These are phyloP conservation scores for Arthrobotrys musiformis DNA, from an alignment of 2,329 filamentous ascomycete genomes.

Conservation along the genomic window DNA sequence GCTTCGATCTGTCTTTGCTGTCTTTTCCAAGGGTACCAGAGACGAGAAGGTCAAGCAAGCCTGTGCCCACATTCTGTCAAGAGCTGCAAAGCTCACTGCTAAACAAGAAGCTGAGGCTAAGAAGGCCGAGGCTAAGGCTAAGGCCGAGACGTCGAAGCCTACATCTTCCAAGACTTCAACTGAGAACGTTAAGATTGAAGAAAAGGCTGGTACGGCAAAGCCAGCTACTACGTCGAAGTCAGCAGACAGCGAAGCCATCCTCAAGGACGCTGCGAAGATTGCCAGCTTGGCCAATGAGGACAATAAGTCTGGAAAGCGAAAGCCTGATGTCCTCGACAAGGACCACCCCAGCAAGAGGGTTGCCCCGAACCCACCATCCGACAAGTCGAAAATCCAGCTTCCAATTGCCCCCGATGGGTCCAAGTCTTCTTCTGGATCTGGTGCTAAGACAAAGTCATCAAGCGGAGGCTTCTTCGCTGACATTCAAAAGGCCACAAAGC, in stretches of 20 bases:
- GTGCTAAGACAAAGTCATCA: slow-evolving; percentile 37
- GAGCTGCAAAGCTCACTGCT: slow-evolving; percentile 42
- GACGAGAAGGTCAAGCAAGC: slow-evolving; percentile 50
- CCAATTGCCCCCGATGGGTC: slow-evolving; percentile 45
- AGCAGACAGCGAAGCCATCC: slow-evolving; percentile 39
- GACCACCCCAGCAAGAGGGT: slow-evolving; percentile 43
- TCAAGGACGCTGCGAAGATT: slow-evolving; percentile 45
- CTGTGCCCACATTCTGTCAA: slow-evolving; percentile 34
- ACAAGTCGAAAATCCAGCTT: slow-evolving; percentile 49
- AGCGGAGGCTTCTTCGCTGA: slow-evolving; percentile 51
- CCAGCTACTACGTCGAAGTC: slow-evolving; percentile 22
- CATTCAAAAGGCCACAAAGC: slow-evolving; percentile 52
- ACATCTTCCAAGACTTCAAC: background rate
- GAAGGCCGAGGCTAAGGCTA: slow-evolving; percentile 32
- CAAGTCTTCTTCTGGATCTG: background rate
- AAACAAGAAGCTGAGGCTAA: slow-evolving; percentile 43
- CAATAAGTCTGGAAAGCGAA: slow-evolving; percentile 40
- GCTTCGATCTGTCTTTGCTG: slow-evolving; percentile 35
- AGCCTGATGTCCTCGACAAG: slow-evolving; percentile 41
- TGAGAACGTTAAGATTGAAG: slow-evolving; percentile 27
- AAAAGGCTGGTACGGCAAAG: slow-evolving; percentile 22
- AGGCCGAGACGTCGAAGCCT: slow-evolving; percentile 23
- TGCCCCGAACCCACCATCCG: slow-evolving; percentile 40
- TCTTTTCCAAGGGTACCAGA: slow-evolving; percentile 40
- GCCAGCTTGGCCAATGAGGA: slow-evolving; percentile 41